These are phyloP conservation scores for Umbelopsis sp. DNA, from an alignment of 192 early-diverging fungal species.

Conservation along the genomic window DNA sequence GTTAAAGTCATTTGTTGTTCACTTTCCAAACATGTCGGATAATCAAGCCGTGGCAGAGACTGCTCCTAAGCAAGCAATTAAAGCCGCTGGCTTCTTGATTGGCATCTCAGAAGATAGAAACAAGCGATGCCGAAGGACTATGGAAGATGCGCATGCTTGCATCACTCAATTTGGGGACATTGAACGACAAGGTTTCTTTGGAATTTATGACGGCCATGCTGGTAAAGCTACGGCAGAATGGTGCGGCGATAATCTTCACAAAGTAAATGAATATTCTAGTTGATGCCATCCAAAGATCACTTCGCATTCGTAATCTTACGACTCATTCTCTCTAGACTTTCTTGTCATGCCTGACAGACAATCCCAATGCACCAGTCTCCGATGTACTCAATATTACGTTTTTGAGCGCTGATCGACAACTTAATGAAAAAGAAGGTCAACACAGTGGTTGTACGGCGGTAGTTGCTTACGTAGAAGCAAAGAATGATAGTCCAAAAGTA, in stretches of 20 bases:
- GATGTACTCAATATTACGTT: conserved; percentile 85
- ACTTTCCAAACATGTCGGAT: conserved; percentile 16
- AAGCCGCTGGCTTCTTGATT: conserved; percentile 52
- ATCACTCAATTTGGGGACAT: conserved; percentile 82
- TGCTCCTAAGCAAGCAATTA: conserved; percentile 10
- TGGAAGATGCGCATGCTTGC: conserved; percentile 96
- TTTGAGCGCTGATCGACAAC: conserved; percentile 76
- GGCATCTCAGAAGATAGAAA: conserved; percentile 89
- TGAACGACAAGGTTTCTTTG: conserved; percentile 86
- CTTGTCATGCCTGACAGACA: conserved; percentile 55
- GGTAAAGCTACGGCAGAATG: conserved; percentile 94
- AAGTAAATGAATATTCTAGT: conserved; percentile 48
- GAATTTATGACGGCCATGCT: conserved; percentile 97
- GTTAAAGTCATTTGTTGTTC: conserved; percentile 8
- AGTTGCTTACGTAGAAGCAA: conserved; percentile 70
- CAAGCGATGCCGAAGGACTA: conserved; percentile 86
- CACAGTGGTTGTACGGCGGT: conserved; percentile 92
- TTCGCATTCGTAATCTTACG: background rate
- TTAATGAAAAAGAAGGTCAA: conserved; percentile 76
- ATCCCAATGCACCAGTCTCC: conserved; percentile 63
- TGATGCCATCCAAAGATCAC: background rate
- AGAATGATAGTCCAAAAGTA: conserved; percentile 19
- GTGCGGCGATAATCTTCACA: conserved; percentile 89
- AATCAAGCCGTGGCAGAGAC: conserved; percentile 17
- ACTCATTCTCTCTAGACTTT: conserved; percentile 58